Conservation (phyloP, 306 rosid species). For the Acmispon strigosus region DNA sequence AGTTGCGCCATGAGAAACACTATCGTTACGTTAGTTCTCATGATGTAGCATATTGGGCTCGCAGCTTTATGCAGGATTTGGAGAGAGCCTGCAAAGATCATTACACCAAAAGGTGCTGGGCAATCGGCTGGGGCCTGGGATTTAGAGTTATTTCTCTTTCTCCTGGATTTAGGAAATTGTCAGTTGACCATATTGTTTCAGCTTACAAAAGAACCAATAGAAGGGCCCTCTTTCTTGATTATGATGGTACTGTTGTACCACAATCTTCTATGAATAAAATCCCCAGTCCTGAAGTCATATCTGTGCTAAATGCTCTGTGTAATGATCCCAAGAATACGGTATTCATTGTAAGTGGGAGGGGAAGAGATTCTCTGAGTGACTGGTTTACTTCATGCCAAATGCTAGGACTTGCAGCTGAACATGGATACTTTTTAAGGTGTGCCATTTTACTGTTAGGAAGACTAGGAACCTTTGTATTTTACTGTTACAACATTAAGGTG, state of each 20-base stretch:
- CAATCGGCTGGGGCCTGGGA: constrained; percentile 59
- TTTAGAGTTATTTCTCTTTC: constrained; percentile 67
- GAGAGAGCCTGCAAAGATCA: constrained; percentile 74
- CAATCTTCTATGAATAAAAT: constrained; percentile 45
- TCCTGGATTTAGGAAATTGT: constrained; percentile 58
- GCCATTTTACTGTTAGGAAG: neutral
- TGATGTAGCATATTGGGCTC: constrained; percentile 82
- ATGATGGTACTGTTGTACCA: constrained; percentile 71
- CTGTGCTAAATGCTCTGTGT: constrained; percentile 54
- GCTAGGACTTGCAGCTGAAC: constrained; percentile 82
- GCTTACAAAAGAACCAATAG: constrained; percentile 50
- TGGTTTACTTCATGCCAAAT: constrained; percentile 64
- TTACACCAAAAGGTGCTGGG: constrained; percentile 62
- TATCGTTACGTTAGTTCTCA: constrained; percentile 67
- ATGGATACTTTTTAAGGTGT: constrained; percentile 76
- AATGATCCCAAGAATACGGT: constrained; percentile 59
- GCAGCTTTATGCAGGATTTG: constrained; percentile 67
- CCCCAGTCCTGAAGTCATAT: constrained; percentile 53
- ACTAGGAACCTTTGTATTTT: neutral
- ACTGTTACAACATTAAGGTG: neutral
- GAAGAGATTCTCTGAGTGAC: constrained; percentile 46
- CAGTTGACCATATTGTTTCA: constrained; percentile 41
- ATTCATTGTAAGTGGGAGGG: constrained; percentile 75
- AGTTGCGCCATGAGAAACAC: constrained; percentile 67
- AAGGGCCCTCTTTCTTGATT: constrained; percentile 71